Conservation (phyloP, 768 basidiomycete species). For the Exsudoporus frostii region DNA sequence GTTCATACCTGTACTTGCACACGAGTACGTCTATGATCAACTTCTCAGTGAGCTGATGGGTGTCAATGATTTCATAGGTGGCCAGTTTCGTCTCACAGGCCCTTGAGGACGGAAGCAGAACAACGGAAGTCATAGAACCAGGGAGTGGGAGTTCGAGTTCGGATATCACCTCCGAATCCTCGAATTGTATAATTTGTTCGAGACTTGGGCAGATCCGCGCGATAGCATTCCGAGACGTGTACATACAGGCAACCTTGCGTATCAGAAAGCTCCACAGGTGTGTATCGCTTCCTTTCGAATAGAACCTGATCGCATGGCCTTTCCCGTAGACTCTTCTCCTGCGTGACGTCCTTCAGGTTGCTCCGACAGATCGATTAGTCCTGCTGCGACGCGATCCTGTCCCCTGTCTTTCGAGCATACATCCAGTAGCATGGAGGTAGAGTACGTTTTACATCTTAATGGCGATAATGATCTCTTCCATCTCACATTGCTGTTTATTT, state of each 20-base stretch:
- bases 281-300: slow-evolving; percentile 20
- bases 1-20: slow-evolving; percentile 29
- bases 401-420: slow-evolving; percentile 31
- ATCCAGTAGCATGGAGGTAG: slow-evolving; percentile 27
- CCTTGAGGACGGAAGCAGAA: slow-evolving; percentile 30
- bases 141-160: slow-evolving; percentile 9
- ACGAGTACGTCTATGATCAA: slow-evolving; percentile 20
- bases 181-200: slow-evolving; percentile 25
- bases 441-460: slow-evolving; percentile 28
- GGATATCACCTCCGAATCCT: slow-evolving; percentile 23
- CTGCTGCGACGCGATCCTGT: slow-evolving; percentile 27
- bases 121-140: slow-evolving; percentile 2
- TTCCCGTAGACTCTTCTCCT: slow-evolving; percentile 32
- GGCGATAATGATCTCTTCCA: slow-evolving; percentile 1
- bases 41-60: not conserved
- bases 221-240: slow-evolving; percentile 24
- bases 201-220: slow-evolving; percentile 26
- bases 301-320: slow-evolving; percentile 18
- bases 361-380: slow-evolving; percentile 24
- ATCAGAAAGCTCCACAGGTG: slow-evolving; percentile 36
- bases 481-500: slow-evolving; percentile 9
- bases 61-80: slow-evolving; percentile 13
- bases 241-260: slow-evolving; percentile 35
- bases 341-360: slow-evolving; percentile 30
- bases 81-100: slow-evolving; percentile 28